A percentile compares a stretch with the other conserved stretches of the same genome.
Conservation (phyloP, 139 green algal genomes). For the Astrephomene gubernaculifera region DNA sequence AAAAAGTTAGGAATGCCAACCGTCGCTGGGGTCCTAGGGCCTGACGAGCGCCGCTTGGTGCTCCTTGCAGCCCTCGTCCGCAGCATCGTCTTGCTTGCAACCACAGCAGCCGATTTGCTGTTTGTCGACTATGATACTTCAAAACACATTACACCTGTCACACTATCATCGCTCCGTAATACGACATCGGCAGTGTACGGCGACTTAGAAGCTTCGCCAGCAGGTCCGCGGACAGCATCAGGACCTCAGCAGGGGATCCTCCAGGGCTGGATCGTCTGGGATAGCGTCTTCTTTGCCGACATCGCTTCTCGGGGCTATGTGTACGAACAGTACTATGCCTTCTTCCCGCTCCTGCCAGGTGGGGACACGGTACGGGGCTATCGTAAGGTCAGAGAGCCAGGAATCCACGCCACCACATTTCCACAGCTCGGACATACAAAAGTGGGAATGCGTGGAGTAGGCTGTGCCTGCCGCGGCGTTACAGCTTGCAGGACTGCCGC, state of each 20-base stretch:
- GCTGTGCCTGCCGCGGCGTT: too few species aligned
- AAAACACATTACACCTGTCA: constrained; percentile 25
- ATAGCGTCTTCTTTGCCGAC: constrained; percentile 84
- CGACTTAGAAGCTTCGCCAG: background rate
- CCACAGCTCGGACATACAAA: too few species aligned
- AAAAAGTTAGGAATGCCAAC: background rate
- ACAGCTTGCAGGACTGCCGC: too few species aligned
- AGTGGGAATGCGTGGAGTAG: too few species aligned
- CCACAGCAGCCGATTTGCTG: background rate
- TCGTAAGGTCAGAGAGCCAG: too few species aligned
- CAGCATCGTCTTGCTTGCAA: background rate
- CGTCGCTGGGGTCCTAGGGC: background rate
- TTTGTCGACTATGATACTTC: constrained; percentile 76
- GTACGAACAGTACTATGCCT: constrained; percentile 92
- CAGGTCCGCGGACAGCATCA: background rate
- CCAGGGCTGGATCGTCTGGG: constrained; percentile 75
- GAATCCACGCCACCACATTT: too few species aligned
- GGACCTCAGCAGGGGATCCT: background rate
- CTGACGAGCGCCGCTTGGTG: constrained; percentile 12
- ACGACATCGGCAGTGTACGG: background rate
- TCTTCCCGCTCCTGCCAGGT: constrained; percentile 90
- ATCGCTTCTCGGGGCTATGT: constrained; percentile 88
- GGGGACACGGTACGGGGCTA: too few species aligned
- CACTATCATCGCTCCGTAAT: background rate
- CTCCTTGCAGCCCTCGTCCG: background rate